A percentile compares a stretch with the other conserved stretches of the same genome.
Conservation (phyloP, 768 basidiomycete species). For the Basidioascus undulatus region DNA sequence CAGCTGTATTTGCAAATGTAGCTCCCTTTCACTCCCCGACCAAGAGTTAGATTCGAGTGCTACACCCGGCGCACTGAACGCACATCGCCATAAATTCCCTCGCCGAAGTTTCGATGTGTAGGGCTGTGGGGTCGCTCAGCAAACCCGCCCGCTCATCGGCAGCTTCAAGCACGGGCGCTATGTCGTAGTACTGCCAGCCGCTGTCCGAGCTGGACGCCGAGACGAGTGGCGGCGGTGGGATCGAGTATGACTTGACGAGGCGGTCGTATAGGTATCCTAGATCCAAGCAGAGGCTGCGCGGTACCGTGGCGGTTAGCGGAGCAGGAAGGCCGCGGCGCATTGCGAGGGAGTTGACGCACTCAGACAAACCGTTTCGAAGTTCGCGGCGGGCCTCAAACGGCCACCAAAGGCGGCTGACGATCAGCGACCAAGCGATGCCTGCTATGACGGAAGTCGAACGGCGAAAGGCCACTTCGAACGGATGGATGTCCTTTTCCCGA, state of each 20-base stretch:
- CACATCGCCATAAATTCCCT: slow-evolving; percentile 79
- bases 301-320: not conserved
- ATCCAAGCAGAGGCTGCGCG: slow-evolving; percentile 52
- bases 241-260: slow-evolving; percentile 67
- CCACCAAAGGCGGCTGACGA: slow-evolving; percentile 85
- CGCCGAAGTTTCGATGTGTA: slow-evolving; percentile 12
- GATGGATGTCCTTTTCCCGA: slow-evolving; percentile 36
- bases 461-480: slow-evolving; percentile 43
- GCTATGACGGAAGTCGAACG: slow-evolving; percentile 57
- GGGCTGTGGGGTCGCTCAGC: slow-evolving; percentile 1
- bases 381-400: slow-evolving; percentile 80
- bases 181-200: too few species aligned
- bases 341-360: slow-evolving; percentile 28
- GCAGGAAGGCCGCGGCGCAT: too few species aligned
- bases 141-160: slow-evolving; percentile 5
- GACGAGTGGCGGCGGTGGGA: slow-evolving; percentile 21
- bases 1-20: slow-evolving; percentile 55
- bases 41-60: too few species aligned
- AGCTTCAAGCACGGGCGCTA: not conserved
- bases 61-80: too few species aligned
- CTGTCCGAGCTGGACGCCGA: not conserved
- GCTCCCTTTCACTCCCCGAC: too few species aligned
- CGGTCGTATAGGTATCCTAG: slow-evolving; percentile 87
- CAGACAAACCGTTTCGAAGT: slow-evolving; percentile 57
- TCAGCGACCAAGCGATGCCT: slow-evolving; percentile 69